Evolutionary conservation across 1,284 basidiomycete genomes (phyloP).

Genomic region (Irpex sp.): DNA sequence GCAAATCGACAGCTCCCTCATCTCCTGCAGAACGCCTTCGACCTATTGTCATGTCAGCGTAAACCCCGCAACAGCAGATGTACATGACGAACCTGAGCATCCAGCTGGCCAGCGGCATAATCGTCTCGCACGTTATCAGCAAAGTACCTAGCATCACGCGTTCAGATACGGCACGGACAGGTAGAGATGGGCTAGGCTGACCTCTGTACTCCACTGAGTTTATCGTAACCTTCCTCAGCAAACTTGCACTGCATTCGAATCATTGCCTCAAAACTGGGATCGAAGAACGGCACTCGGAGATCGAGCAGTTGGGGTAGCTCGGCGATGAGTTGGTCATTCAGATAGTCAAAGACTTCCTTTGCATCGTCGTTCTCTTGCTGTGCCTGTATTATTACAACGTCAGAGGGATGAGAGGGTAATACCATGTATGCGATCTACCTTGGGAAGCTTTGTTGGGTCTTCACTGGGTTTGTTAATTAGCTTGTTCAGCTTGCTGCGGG

Average conservation of each 20-base stretch:
- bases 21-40: constrained; percentile 91
- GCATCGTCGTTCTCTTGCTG: constrained; percentile 95
- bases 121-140: constrained; percentile 88
- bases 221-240: constrained; percentile 97
- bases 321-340: constrained; percentile 88
- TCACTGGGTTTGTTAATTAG: constrained; percentile 90
- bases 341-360: constrained; percentile 87
- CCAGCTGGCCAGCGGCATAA: constrained; percentile 94
- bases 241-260: constrained; percentile 96
- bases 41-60: constrained; percentile 42
- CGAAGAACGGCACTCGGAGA: constrained; percentile 94
- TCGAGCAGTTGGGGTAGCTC: constrained; percentile 94
- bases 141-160: constrained; percentile 63
- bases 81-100: constrained; percentile 62
- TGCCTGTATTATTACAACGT: constrained; percentile 41
- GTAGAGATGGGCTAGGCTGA: constrained; percentile 25
- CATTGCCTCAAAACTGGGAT: constrained; percentile 99
- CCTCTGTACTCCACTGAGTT: constrained; percentile 93
- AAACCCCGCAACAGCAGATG: neutral
- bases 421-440: constrained; percentile 36
- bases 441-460: constrained; percentile 87
- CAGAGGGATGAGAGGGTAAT: neutral
- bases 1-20: constrained; percentile 93
- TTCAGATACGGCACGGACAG: neutral
- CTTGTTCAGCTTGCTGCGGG: constrained; percentile 86